phyloP scores from a whole-genome alignment of 345 rosid species.

The Punica granatum region DNA sequence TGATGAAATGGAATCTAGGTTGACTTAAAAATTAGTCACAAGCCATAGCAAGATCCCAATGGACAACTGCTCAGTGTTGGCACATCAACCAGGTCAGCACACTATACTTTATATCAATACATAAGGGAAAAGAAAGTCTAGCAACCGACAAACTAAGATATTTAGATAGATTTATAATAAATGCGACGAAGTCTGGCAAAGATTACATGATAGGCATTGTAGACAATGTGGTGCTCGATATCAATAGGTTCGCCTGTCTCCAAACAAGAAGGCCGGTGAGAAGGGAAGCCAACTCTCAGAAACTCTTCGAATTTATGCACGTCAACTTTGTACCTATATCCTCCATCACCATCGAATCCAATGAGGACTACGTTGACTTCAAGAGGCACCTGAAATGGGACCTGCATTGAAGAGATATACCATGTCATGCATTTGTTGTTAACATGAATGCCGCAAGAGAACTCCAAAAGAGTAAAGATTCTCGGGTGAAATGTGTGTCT shows the following conservation, averaged over 20 bases:
- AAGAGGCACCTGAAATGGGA: constrained; percentile 93
- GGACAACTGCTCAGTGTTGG: neutral
- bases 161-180: neutral
- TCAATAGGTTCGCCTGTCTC: constrained; percentile 92
- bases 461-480: no score
- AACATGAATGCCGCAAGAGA: neutral
- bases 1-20: neutral
- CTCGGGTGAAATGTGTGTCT: no score
- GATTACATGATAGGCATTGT: constrained; percentile 71
- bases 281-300: constrained; percentile 60
- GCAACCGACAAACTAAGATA: neutral
- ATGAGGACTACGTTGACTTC: constrained; percentile 87
- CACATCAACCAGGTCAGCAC: neutral
- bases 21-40: neutral
- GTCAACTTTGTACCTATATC: constrained; percentile 65
- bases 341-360: constrained; percentile 87
- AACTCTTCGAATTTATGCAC: constrained; percentile 76
- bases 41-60: neutral
- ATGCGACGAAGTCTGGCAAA: neutral
- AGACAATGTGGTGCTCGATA: constrained; percentile 83
- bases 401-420: constrained; percentile 32
- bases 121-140: neutral
- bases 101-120: neutral
- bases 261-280: constrained; percentile 76
- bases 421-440: constrained; percentile 1